These are phyloP conservation scores for Lagenidium sp. DNA, from an alignment of 352 stramenopile species.

Conservation along the genomic window DNA sequence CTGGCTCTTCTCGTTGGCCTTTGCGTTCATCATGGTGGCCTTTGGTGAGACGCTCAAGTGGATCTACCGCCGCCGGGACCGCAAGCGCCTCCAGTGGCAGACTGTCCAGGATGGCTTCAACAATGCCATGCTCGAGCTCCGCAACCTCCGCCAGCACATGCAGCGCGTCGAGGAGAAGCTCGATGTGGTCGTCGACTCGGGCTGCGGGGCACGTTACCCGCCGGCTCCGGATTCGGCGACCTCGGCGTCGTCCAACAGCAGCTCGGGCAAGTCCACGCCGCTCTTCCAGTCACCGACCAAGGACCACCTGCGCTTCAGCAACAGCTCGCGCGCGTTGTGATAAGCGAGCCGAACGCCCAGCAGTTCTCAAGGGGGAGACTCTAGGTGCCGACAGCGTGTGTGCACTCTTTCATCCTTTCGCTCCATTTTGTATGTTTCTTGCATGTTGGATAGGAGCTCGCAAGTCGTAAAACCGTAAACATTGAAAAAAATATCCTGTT, in stretches of 20 bases:
- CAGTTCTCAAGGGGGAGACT: no score
- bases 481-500: no score
- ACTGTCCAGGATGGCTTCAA: slow-evolving; percentile 32
- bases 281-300: slow-evolving; percentile 8
- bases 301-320: no score
- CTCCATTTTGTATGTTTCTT: no score
- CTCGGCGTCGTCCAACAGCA: slow-evolving; percentile 40
- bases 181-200: slow-evolving; percentile 34
- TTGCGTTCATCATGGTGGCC: slow-evolving; percentile 54
- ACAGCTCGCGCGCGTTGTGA: no score
- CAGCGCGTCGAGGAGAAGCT: slow-evolving; percentile 53
- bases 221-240: slow-evolving; percentile 24
- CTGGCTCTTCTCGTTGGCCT: slow-evolving; percentile 63
- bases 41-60: slow-evolving; percentile 68
- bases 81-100: slow-evolving; percentile 22
- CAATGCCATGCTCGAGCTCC: slow-evolving; percentile 43
- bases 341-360: no score
- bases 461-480: no score
- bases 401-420: no score
- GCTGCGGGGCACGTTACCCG: slow-evolving; percentile 22
- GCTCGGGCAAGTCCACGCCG: slow-evolving; percentile 15
- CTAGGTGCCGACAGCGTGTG: no score
- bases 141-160: slow-evolving; percentile 43
- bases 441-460: no score
- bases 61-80: slow-evolving; percentile 47